Conservation (phyloP, 2,329 filamentous ascomycete genomes). For the Aspergillus pseudonomiae region DNA sequence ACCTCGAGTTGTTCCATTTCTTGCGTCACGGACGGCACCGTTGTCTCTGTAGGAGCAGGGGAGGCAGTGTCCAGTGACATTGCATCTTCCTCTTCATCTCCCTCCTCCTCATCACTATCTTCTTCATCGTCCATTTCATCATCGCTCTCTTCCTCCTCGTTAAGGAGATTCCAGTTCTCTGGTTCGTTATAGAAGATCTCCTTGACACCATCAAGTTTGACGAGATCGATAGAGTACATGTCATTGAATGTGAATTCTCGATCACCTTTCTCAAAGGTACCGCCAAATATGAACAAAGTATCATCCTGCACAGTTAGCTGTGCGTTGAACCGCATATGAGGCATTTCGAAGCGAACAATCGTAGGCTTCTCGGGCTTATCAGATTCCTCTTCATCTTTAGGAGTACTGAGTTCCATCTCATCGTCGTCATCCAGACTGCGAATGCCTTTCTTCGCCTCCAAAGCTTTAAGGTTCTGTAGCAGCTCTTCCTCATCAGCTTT, state of each 20-base stretch:
- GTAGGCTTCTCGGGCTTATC: constrained; percentile 59
- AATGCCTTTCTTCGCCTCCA: constrained; percentile 74
- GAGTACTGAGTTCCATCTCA: constrained; percentile 43
- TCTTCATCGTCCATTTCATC: constrained; percentile 54
- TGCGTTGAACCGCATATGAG: constrained; percentile 88
- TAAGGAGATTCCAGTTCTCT: constrained; percentile 76
- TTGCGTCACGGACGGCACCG: constrained; percentile 39
- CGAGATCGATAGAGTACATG: constrained; percentile 89
- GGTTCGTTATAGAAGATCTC: constrained; percentile 85
- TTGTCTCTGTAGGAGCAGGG: constrained; percentile 40
- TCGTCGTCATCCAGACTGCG: constrained; percentile 53
- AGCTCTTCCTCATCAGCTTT: constrained; percentile 93
- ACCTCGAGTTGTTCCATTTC: constrained; percentile 43
- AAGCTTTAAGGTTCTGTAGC: constrained; percentile 78
- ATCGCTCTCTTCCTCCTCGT: constrained; percentile 63
- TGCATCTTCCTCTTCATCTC: constrained; percentile 52
- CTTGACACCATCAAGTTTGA: constrained; percentile 90
- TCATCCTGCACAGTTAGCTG: constrained; percentile 90
- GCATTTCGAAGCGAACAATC: constrained; percentile 76
- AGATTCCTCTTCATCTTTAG: constrained; percentile 59
- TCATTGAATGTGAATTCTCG: constrained; percentile 96
- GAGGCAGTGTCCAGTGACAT: constrained; percentile 43
- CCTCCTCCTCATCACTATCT: constrained; percentile 44
- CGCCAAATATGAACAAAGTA: constrained; percentile 89
- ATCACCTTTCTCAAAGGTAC: constrained; percentile 93